These are phyloP conservation scores for Calocera cornea DNA, from an alignment of 768 basidiomycete genomes.

Conservation along the genomic window DNA sequence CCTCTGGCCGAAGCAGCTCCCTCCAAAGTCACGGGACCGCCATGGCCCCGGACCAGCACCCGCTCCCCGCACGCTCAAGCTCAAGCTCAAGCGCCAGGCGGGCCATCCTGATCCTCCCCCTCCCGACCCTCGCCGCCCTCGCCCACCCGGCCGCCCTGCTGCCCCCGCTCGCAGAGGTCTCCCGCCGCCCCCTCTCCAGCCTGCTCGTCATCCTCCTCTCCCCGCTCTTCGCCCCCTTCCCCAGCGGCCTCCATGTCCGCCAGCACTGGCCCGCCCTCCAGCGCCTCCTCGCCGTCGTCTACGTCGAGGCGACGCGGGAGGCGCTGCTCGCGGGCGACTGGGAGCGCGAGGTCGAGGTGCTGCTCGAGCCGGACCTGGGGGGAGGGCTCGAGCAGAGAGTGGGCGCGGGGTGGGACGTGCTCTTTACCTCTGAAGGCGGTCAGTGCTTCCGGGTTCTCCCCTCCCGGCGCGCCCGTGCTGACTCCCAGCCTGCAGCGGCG, in stretches of 20 bases:
- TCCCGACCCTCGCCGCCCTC: not conserved
- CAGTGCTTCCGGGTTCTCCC: conserved; percentile 13
- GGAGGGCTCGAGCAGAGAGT: conserved; percentile 16
- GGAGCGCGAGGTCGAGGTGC: conserved; percentile 63
- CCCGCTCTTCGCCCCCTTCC: conserved; percentile 35
- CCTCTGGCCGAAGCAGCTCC: too few species aligned
- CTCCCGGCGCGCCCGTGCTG: too few species aligned
- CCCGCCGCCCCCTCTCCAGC: conserved; percentile 13
- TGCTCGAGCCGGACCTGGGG: conserved; percentile 44
- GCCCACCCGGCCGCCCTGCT: not conserved
- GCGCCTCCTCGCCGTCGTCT: conserved; percentile 63
- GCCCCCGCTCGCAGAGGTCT: not conserved
- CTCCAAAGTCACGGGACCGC: too few species aligned
- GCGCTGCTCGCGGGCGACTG: conserved; percentile 55
- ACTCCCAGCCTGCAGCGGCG: too few species aligned
- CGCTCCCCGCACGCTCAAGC: too few species aligned
- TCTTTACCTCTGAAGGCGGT: conserved; percentile 33
- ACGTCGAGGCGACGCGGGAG: conserved; percentile 69
- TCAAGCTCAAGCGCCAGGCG: too few species aligned
- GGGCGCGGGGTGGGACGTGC: conserved; percentile 24
- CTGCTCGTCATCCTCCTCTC: conserved; percentile 57
- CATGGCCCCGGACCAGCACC: too few species aligned
- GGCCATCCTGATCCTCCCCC: not conserved
- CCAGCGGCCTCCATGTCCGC: conserved; percentile 13
- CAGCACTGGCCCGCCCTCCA: conserved; percentile 53